Percentiles rank a stretch among this genome's conserved stretches.
These are phyloP conservation scores for Acanthochlamys bracteata DNA, from an alignment of 106 monocot species.

Conservation along the genomic window DNA sequence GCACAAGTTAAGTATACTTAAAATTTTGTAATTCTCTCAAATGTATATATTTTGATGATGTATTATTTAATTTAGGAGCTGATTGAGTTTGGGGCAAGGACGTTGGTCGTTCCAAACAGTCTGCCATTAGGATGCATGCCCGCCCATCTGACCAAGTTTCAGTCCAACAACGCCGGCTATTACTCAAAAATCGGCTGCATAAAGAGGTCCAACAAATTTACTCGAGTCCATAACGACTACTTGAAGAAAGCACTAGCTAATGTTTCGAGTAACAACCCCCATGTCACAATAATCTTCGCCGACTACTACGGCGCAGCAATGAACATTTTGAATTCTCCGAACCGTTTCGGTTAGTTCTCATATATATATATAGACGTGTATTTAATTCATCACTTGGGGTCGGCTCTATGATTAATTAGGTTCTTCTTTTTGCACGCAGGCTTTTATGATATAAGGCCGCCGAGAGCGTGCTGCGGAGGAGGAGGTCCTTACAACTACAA, in stretches of 20 bases:
- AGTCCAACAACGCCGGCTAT: constrained; percentile 1
- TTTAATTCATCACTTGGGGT: no score
- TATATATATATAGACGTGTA: no score
- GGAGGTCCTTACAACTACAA: constrained; percentile 53
- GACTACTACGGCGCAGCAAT: constrained; percentile 28
- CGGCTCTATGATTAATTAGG: no score
- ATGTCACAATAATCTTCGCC: constrained; percentile 18
- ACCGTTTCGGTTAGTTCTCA: constrained; percentile 18
- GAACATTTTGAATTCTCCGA: constrained; percentile 12
- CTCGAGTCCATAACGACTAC: constrained; percentile 29
- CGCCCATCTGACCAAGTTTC: constrained; percentile 14
- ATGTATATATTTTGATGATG: no score
- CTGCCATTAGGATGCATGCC: constrained; percentile 31
- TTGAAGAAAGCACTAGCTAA: constrained; percentile 15
- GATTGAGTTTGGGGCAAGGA: constrained; percentile 21
- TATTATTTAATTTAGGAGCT: constrained; percentile 15
- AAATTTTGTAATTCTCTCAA: no score
- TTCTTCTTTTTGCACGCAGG: background rate
- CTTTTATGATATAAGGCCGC: background rate
- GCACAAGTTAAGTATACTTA: no score
- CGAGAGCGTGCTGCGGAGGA: constrained; percentile 41
- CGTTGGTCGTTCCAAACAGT: constrained; percentile 24
- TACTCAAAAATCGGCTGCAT: constrained; percentile 37
- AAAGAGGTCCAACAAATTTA: constrained; percentile 22
- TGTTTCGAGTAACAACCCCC: constrained; percentile 25